Conservation (phyloP, 805 yeast genomes). For the Spathaspora gorwiae region DNA sequence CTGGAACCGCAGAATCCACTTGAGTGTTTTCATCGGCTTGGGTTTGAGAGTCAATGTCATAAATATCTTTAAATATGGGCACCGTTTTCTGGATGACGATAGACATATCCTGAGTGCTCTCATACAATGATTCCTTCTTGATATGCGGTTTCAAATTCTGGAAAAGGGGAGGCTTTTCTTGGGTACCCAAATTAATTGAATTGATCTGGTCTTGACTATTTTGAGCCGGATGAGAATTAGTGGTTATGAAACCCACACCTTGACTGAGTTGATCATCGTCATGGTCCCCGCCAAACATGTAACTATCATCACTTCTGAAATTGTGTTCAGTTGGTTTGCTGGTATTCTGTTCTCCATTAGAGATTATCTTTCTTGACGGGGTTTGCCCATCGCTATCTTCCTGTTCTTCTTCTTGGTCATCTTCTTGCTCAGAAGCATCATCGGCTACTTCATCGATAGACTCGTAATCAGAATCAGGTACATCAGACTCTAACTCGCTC, state of each 20-base stretch:
- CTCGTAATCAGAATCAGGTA: conserved; percentile 19
- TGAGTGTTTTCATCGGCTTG: conserved; percentile 18
- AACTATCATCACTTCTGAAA: conserved; percentile 21
- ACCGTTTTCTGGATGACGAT: conserved; percentile 1
- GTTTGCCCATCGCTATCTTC: neutral
- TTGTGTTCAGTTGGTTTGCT: neutral
- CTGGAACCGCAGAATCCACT: conserved; percentile 2
- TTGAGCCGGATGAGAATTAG: conserved; percentile 5
- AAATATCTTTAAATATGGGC: conserved; percentile 20
- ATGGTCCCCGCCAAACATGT: conserved; percentile 21
- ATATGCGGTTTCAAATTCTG: conserved; percentile 25
- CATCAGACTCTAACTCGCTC: conserved; percentile 19
- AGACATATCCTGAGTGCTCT: neutral
- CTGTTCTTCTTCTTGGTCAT: conserved; percentile 11
- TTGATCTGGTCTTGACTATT: neutral
- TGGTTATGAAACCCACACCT: neutral
- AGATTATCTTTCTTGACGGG: neutral
- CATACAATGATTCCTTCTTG: neutral
- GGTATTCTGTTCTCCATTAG: neutral
- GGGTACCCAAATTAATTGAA: neutral
- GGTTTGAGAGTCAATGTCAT: conserved; percentile 13
- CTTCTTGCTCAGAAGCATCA: conserved; percentile 7
- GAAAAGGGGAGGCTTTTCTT: conserved; percentile 8
- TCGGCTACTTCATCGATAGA: conserved; percentile 9
- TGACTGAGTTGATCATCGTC: neutral